Evolutionary conservation across 2,329 filamentous ascomycete genomes (phyloP).

Genomic region (Orbilia javanica): DNA sequence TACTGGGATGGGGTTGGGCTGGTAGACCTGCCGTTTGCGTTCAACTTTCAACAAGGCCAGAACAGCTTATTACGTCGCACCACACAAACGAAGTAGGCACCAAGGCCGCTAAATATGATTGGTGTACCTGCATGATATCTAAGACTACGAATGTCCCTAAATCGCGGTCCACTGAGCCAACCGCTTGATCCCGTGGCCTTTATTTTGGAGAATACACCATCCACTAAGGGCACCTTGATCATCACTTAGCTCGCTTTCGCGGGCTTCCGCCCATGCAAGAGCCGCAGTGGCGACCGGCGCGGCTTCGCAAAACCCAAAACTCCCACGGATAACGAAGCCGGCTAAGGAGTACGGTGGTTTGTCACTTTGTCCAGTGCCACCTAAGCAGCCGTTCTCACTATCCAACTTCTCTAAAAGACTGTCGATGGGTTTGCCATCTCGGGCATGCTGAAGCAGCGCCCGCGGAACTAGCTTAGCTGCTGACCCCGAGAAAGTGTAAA

Average conservation of each 20-base stretch:
- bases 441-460: constrained; percentile 4
- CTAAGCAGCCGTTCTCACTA: background rate
- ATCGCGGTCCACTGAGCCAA: constrained; percentile 39
- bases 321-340: constrained; percentile 42
- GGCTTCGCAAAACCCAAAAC: constrained; percentile 36
- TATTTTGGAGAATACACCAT: constrained; percentile 39
- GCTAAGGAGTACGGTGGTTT: background rate
- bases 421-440: constrained; percentile 1
- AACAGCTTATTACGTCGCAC: background rate
- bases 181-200: constrained; percentile 1
- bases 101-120: background rate
- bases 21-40: constrained; percentile 17
- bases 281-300: constrained; percentile 29
- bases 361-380: background rate
- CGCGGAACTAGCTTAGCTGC: background rate
- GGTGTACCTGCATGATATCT: background rate
- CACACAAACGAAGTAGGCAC: background rate
- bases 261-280: constrained; percentile 33
- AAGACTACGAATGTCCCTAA: background rate
- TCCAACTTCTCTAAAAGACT: constrained; percentile 16
- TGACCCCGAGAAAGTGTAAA: constrained; percentile 21
- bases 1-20: background rate
- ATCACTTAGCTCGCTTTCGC: background rate
- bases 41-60: constrained; percentile 5
- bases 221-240: background rate